Evolutionary conservation across 257 asterid genomes (phyloP).

Genomic region (Primulina eburnea): DNA sequence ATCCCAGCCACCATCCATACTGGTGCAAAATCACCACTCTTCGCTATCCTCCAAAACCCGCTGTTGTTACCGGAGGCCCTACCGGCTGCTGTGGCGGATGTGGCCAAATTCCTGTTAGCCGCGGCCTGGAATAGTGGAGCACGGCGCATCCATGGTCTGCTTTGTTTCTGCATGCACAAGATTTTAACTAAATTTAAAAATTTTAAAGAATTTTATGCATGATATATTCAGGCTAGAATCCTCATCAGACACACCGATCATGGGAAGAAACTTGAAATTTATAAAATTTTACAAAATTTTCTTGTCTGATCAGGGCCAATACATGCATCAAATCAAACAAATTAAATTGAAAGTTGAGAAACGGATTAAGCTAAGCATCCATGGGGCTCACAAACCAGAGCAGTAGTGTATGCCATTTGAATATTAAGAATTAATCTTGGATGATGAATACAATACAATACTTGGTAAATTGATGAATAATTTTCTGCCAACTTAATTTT

Average conservation of each 20-base stretch:
- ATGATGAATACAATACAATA: neutral
- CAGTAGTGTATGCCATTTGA: neutral
- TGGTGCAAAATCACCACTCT: conserved; percentile 23
- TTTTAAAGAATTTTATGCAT: too few relatives aligned
- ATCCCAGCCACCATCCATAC: conserved; percentile 28
- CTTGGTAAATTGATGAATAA: neutral
- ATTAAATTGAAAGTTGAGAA: too few relatives aligned
- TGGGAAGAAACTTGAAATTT: too few relatives aligned
- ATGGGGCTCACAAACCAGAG: neutral
- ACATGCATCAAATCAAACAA: too few relatives aligned
- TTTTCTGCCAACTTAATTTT: too few relatives aligned
- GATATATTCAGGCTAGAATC: too few relatives aligned
- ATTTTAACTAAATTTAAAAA: too few relatives aligned
- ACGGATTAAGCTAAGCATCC: neutral
- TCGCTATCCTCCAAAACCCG: neutral
- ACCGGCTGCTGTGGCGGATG: neutral
- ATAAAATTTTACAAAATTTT: too few relatives aligned
- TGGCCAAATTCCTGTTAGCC: neutral
- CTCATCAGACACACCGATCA: too few relatives aligned
- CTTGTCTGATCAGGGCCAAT: too few relatives aligned
- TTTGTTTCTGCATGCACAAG: neutral
- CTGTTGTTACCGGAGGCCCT: neutral
- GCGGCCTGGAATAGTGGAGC: neutral
- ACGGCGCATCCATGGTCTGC: neutral
- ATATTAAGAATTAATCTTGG: neutral